Percentiles rank a stretch among this genome's conserved stretches.
phyloP scores from a whole-genome alignment of 2,329 filamentous ascomycete genomes.

The Diplodia mutila region DNA sequence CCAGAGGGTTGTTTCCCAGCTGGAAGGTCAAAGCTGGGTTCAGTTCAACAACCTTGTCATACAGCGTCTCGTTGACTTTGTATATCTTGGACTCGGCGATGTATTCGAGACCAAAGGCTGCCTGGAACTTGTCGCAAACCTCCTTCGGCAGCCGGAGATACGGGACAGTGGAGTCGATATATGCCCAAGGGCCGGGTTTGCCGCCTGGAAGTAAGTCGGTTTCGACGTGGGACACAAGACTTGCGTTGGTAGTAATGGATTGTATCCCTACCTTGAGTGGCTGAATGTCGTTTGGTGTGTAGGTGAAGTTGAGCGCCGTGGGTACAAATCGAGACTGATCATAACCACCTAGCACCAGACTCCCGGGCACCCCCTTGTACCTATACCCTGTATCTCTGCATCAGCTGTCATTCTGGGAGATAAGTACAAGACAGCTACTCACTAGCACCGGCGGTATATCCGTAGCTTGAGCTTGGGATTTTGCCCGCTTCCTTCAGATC shows the following conservation, averaged over 20 bases:
- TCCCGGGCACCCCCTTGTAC: slow-evolving; percentile 39
- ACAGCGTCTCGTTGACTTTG: slow-evolving; percentile 43
- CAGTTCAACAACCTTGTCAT: slow-evolving; percentile 35
- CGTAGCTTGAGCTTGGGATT: slow-evolving; percentile 42
- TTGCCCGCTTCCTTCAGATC: slow-evolving; percentile 35
- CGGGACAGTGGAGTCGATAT: background rate
- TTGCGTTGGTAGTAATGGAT: background rate
- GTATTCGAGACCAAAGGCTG: slow-evolving; percentile 45
- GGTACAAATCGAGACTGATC: slow-evolving; percentile 44
- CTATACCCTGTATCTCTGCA: too few species aligned
- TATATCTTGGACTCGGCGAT: slow-evolving; percentile 43
- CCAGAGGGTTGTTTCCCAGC: slow-evolving; percentile 30
- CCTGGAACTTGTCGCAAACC: slow-evolving; percentile 46
- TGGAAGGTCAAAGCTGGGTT: slow-evolving; percentile 46
- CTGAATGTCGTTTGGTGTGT: background rate
- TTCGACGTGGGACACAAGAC: background rate
- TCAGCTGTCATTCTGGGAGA: background rate
- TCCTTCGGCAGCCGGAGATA: slow-evolving; percentile 33
- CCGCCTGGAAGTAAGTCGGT: too few species aligned
- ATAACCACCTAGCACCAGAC: slow-evolving; percentile 48
- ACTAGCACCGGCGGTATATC: slow-evolving; percentile 42
- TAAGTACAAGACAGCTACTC: slow-evolving; percentile 30
- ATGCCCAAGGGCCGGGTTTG: background rate
- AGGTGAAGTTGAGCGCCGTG: slow-evolving; percentile 33
- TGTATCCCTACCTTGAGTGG: background rate